Evolutionary conservation across 805 yeast species (phyloP).

Genomic region (Saccharomyces jurei): DNA sequence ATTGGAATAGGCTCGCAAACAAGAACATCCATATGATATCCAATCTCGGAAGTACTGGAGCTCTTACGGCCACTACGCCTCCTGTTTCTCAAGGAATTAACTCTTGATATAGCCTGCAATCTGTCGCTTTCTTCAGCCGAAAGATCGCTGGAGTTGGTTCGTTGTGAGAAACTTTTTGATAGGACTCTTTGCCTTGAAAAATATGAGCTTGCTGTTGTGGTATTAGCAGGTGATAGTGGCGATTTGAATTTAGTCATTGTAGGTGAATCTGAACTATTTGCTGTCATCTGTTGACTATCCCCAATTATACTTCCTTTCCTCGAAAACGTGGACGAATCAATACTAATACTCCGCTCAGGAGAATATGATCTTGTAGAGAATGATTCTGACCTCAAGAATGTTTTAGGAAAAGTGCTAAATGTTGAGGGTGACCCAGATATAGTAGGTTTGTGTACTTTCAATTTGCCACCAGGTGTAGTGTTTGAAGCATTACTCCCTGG

Average conservation of each 20-base stretch:
- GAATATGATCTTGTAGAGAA: slow-evolving; percentile 23
- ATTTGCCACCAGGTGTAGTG: slow-evolving; percentile 4
- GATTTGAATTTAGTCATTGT: slow-evolving; percentile 20
- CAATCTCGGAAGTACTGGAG: slow-evolving; percentile 16
- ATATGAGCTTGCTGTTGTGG: slow-evolving; percentile 3
- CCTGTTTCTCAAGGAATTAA: slow-evolving; percentile 20
- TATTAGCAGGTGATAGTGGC: slow-evolving; percentile 22
- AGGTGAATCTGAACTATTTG: slow-evolving; percentile 19
- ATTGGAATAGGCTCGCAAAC: slow-evolving; percentile 85
- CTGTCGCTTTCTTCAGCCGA: slow-evolving; percentile 21
- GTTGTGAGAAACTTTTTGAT: slow-evolving; percentile 26
- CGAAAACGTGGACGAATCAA: slow-evolving; percentile 12
- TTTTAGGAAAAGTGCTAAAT: slow-evolving; percentile 5
- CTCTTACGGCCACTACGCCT: slow-evolving; percentile 26
- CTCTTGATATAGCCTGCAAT: slow-evolving; percentile 22
- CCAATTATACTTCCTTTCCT: slow-evolving; percentile 19
- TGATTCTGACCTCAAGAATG: slow-evolving; percentile 18
- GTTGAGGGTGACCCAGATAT: slow-evolving; percentile 16
- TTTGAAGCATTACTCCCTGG: slow-evolving; percentile 1
- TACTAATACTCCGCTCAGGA: slow-evolving; percentile 20
- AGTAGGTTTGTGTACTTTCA: slow-evolving; percentile 11
- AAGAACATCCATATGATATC: slow-evolving; percentile 49
- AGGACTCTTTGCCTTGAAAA: slow-evolving; percentile 39
- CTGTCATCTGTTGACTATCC: slow-evolving; percentile 3
- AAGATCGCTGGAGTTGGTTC: slow-evolving; percentile 17